Conservation (phyloP, 1,284 basidiomycete species). For the Ceratobasidium sp. region DNA sequence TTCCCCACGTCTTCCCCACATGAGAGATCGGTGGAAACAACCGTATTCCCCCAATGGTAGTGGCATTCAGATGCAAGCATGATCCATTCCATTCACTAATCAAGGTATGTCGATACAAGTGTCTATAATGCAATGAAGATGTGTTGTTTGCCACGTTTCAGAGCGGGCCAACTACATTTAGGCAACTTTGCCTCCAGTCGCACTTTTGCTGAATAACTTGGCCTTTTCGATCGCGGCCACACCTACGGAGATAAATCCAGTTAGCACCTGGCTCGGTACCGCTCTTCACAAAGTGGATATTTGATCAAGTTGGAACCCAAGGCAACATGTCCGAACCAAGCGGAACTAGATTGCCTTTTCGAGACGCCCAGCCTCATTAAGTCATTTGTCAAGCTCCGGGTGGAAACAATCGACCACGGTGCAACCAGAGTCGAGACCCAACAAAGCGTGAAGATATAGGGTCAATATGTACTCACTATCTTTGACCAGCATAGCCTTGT, state of each 20-base stretch:
- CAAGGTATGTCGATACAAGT: slow-evolving; percentile 2
- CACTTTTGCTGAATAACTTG: slow-evolving; percentile 84
- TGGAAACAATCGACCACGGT: slow-evolving; percentile 14
- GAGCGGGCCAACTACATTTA: neutral
- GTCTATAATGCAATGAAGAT: slow-evolving; percentile 20
- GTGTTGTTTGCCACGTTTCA: neutral
- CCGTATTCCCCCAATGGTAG: neutral
- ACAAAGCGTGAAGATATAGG: slow-evolving; percentile 39
- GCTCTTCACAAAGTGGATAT: neutral
- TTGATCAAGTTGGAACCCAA: neutral
- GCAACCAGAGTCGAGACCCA: slow-evolving; percentile 11
- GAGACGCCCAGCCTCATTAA: slow-evolving; percentile 14
- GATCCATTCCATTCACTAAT: neutral
- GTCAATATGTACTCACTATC: slow-evolving; percentile 59
- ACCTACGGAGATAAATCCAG: slow-evolving; percentile 53
- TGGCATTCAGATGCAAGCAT: neutral
- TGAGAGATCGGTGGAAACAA: slow-evolving; percentile 1
- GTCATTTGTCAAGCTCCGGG: neutral
- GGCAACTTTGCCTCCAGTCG: slow-evolving; percentile 46
- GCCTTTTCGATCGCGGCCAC: slow-evolving; percentile 86
- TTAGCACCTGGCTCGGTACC: slow-evolving; percentile 33
- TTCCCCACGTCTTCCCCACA: neutral
- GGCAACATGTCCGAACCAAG: slow-evolving; percentile 12
- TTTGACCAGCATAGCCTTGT: slow-evolving; percentile 81
- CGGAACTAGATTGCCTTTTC: slow-evolving; percentile 4